Conservation (phyloP, 768 basidiomycete genomes). For the Pulveroboletus sp. region DNA sequence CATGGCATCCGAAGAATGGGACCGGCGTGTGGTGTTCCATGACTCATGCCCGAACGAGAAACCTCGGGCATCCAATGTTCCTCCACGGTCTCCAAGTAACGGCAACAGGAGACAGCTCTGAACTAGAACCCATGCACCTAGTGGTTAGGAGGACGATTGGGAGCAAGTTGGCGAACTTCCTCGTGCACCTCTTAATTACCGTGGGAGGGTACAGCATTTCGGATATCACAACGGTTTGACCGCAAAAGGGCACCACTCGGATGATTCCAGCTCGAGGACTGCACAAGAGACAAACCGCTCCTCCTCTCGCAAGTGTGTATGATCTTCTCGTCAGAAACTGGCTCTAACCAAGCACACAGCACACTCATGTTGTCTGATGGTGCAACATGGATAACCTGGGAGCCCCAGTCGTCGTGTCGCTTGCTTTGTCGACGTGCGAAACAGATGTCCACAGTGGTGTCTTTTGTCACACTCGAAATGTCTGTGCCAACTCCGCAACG, state of each 20-base stretch:
- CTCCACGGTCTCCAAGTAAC: not conserved
- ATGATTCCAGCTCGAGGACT: too few species aligned
- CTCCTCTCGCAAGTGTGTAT: not conserved
- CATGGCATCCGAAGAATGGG: not conserved
- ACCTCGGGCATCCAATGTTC: not conserved
- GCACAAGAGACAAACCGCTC: too few species aligned
- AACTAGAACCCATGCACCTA: not conserved
- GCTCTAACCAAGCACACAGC: not conserved
- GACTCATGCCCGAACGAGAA: too few species aligned
- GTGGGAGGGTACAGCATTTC: too few species aligned
- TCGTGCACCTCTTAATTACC: too few species aligned
- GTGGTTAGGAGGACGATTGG: too few species aligned
- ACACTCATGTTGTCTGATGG: not conserved
- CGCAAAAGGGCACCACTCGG: too few species aligned
- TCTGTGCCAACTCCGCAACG: not conserved
- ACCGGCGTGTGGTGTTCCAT: too few species aligned
- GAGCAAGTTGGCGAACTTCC: too few species aligned
- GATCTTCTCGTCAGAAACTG: too few species aligned
- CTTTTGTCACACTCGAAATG: not conserved
- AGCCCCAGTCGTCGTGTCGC: not conserved
- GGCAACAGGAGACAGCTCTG: not conserved
- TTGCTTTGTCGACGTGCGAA: constrained; percentile 3
- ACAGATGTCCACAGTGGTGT: not conserved
- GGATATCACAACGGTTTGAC: too few species aligned
- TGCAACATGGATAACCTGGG: too few species aligned